Evolutionary conservation across 2,329 filamentous ascomycete species (phyloP), one percentile per base, ranked within the genome.

Genomic region (Alternaria sp.): DNA sequence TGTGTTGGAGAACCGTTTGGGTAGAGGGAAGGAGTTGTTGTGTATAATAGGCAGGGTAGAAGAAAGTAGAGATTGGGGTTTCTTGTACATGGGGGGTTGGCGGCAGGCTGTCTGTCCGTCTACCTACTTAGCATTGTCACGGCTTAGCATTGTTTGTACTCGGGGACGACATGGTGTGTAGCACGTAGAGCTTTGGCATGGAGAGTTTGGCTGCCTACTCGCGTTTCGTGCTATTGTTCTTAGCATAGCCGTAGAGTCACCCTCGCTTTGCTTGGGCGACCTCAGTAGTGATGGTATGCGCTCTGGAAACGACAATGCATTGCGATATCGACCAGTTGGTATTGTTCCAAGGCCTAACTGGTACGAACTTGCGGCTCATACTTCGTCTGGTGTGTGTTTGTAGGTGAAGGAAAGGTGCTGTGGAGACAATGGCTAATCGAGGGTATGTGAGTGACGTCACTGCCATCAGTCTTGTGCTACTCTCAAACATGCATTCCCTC

Each of bases 61-160:
- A 33, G 13, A 7, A 17, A 10, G 13, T 34, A 4, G 11, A 24
- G 3, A 7, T 24, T 8, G 11, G 33, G 44, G 29, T 48, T n/a
- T 23, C n/a, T 46, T n/a, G 21, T 31, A 33, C 11, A 10, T 21
- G 17, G 13, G 13, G 14, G 13, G 28, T 7, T 2, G 21, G 14
- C 2, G 28, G 14, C 6, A 5, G 8, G 8, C 6, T 0, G 24
- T 37, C 13, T 21, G 37, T 37, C 13, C 28, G 37, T 33, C n/a
- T 40, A 17, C 21, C 28, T 51, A 31, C 44, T 39, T 51, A 51
- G 26, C 29, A 51, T 51, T 51, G 49, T 51, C 31, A 26, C 13
- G 9, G 28, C 49, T 51, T 51, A 17, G 17, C 37, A 51, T 51
- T 51, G 49, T 51, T 51, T 51, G 49, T 51, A 13, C 26, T 21